Conservation (phyloP, 305 asterid genomes). For the Andrographis paniculata region DNA sequence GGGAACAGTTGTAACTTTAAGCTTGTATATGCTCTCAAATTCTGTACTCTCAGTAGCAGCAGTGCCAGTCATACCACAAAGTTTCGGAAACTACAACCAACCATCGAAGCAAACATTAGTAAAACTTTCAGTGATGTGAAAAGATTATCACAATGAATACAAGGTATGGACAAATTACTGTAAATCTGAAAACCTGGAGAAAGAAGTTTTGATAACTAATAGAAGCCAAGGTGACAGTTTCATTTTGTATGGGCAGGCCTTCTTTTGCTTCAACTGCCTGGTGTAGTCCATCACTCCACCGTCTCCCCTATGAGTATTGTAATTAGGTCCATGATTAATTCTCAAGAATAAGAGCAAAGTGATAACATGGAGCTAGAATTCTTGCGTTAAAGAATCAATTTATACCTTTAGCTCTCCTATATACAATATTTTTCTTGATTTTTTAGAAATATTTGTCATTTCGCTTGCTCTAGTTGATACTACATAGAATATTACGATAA, state of each 20-base stretch:
- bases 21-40: constrained; percentile 97
- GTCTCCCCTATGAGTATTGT: constrained; percentile 69
- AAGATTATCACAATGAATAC: constrained; percentile 7
- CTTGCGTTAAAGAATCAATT: too few relatives aligned
- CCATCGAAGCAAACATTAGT: constrained; percentile 28
- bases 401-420: too few relatives aligned
- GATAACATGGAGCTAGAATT: background rate
- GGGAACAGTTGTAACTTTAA: constrained; percentile 94
- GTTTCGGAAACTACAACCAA: constrained; percentile 79
- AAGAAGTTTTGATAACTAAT: constrained; percentile 98
- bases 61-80: constrained; percentile 99
- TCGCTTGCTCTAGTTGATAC: too few relatives aligned
- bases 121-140: constrained; percentile 13
- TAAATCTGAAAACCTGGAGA: constrained; percentile 70
- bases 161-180: constrained; percentile 14
- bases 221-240: constrained; percentile 93
- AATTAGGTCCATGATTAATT: constrained; percentile 18
- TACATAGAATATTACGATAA: too few relatives aligned
- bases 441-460: too few relatives aligned
- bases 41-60: constrained; percentile 98
- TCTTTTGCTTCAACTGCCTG: constrained; percentile 99
- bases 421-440: too few relatives aligned
- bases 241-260: constrained; percentile 93
- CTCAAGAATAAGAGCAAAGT: background rate
- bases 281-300: constrained; percentile 99